A percentile compares a stretch with the other conserved stretches of the same genome.
phyloP scores from a whole-genome alignment of 495 filamentous ascomycete genomes.

The Penicillium parvum region DNA sequence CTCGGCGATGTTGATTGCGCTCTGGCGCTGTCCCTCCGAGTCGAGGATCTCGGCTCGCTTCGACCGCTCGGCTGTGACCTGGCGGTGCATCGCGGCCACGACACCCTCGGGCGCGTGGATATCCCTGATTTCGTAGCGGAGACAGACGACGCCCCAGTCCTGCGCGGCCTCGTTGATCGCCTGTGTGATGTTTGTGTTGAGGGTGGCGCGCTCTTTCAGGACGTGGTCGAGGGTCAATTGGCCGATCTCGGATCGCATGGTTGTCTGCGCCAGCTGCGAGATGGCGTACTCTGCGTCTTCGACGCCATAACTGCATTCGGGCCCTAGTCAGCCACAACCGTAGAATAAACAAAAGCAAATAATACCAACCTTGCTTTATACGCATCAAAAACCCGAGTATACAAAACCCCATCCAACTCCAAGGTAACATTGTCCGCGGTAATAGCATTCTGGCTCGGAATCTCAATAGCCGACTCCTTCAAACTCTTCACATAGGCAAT shows the following conservation, averaged over 20 bases:
- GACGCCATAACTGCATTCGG: conserved; percentile 73
- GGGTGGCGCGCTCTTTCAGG: conserved; percentile 87
- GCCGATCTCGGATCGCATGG: conserved; percentile 97
- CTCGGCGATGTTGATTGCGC: conserved; percentile 97
- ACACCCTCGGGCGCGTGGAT: conserved; percentile 94
- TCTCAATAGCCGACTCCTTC: conserved; percentile 95
- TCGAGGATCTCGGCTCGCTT: conserved; percentile 98
- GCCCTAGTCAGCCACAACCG: not conserved
- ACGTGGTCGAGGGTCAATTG: conserved; percentile 96
- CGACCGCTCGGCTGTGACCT: conserved; percentile 92
- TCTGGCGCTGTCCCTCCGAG: conserved; percentile 91
- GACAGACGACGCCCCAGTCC: conserved; percentile 92
- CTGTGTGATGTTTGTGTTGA: conserved; percentile 95
- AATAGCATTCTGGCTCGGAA: conserved; percentile 92
- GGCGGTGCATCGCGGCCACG: conserved; percentile 94
- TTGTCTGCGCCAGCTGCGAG: conserved; percentile 94
- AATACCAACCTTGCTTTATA: conserved; percentile 81
- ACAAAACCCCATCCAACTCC: conserved; percentile 91
- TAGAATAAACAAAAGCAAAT: not conserved
- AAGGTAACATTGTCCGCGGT: conserved; percentile 97
- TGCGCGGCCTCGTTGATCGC: conserved; percentile 97
- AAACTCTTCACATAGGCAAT: conserved; percentile 97
- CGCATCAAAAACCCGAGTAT: conserved; percentile 92
- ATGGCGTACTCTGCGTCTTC: conserved; percentile 99
- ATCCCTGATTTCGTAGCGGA: conserved; percentile 96